phyloP scores from a whole-genome alignment of 306 rosid species.

The Cucurbita ficifolia region DNA sequence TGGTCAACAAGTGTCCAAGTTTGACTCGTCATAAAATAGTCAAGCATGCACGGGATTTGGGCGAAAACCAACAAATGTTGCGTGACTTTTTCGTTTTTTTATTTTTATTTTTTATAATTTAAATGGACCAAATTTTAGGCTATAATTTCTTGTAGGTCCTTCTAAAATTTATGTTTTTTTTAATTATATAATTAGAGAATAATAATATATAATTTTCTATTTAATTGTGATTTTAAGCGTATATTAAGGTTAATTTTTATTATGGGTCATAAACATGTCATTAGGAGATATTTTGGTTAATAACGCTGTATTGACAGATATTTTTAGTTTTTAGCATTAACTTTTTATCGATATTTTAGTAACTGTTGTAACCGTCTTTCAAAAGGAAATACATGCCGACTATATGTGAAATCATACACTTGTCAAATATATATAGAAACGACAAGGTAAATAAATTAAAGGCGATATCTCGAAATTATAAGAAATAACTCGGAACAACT shows the following conservation, averaged over 20 bases:
- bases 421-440: not conserved
- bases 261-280: not conserved
- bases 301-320: not conserved
- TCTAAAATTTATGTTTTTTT: too few relatives aligned
- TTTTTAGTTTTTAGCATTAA: too few relatives aligned
- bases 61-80: not conserved
- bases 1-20: not conserved
- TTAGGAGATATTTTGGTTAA: not conserved
- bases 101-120: too few relatives aligned
- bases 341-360: not conserved
- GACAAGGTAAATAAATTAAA: too few relatives aligned
- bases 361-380: not conserved
- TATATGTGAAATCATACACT: not conserved
- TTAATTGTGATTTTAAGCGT: not conserved
- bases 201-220: too few relatives aligned
- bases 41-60: not conserved
- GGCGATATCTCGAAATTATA: not conserved
- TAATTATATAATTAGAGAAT: too few relatives aligned
- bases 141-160: too few relatives aligned
- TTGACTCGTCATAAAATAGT: not conserved
- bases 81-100: too few relatives aligned
- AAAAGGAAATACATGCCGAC: not conserved
- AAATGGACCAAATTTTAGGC: too few relatives aligned
- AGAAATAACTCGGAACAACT: not conserved
- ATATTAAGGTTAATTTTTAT: not conserved